Evolutionary conservation across 805 yeast genomes (phyloP).

Genomic region (Phaffomyces thermotolerans): DNA sequence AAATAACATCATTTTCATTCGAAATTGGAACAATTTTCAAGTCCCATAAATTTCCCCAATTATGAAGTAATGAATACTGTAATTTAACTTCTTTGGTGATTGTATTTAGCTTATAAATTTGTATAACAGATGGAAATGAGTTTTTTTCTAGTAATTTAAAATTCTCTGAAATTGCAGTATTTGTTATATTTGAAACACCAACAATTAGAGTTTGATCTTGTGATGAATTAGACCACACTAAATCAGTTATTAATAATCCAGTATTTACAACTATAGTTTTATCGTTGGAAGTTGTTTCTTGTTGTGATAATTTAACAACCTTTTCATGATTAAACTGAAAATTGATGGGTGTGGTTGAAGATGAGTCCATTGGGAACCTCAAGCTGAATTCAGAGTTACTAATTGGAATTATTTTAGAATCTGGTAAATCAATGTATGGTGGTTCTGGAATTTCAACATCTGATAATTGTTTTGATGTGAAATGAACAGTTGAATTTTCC

Average conservation of each 20-base stretch:
- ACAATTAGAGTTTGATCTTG: slow-evolving; percentile 40
- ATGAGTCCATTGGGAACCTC: slow-evolving; percentile 19
- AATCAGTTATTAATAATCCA: slow-evolving; percentile 46
- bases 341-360: slow-evolving; percentile 3
- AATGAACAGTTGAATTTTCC: slow-evolving; percentile 39
- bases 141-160: slow-evolving; percentile 24
- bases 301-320: slow-evolving; percentile 8
- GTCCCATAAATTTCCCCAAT: slow-evolving; percentile 39
- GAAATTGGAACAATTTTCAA: slow-evolving; percentile 34
- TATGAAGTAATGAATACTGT: slow-evolving; percentile 27
- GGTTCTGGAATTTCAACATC: slow-evolving; percentile 8
- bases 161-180: slow-evolving; percentile 20
- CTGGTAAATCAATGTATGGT: slow-evolving; percentile 4
- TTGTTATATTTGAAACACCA: slow-evolving; percentile 33
- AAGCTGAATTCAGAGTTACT: slow-evolving; percentile 18
- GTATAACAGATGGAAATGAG: slow-evolving; percentile 33
- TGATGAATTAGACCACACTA: slow-evolving; percentile 42
- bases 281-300: slow-evolving; percentile 18
- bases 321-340: slow-evolving; percentile 17
- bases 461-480: slow-evolving; percentile 28
- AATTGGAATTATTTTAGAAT: slow-evolving; percentile 14
- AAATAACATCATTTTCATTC: slow-evolving; percentile 38
- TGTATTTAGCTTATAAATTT: slow-evolving; percentile 36
- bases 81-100: slow-evolving; percentile 24
- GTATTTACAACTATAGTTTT: slow-evolving; percentile 37